A percentile compares a stretch with the other conserved stretches of the same genome.
Conservation (phyloP, 768 basidiomycete genomes). For the Neoboletus magnificus region DNA sequence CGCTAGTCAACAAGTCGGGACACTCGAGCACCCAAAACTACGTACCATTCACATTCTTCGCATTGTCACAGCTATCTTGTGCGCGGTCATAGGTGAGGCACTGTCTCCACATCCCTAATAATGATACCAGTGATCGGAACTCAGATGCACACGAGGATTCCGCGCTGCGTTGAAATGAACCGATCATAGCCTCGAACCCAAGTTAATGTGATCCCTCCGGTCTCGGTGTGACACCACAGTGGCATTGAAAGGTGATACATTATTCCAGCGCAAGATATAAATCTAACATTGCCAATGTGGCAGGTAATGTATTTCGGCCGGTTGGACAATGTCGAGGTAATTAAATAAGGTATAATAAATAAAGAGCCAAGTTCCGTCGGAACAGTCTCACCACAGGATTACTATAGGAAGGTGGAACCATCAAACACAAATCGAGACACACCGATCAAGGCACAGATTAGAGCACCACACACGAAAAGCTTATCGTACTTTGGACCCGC, state of each 20-base stretch:
- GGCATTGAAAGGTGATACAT: background rate
- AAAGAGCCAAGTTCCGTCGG: background rate
- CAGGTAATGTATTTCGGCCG: background rate
- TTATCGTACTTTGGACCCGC: slow-evolving; percentile 3
- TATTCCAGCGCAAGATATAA: background rate
- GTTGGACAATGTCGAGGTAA: background rate
- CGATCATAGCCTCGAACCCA: background rate
- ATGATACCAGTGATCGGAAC: background rate
- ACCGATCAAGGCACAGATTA: slow-evolving; percentile 12
- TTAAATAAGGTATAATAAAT: slow-evolving; percentile 3
- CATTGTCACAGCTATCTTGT: background rate
- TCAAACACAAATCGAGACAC: slow-evolving; percentile 14
- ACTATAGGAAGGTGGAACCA: background rate
- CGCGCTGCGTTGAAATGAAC: background rate
- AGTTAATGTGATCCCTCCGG: background rate
- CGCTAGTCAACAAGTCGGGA: background rate
- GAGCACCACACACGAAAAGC: slow-evolving; percentile 13
- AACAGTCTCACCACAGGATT: background rate
- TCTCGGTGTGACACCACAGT: background rate
- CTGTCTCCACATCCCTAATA: background rate
- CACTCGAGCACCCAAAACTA: background rate
- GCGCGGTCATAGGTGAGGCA: background rate
- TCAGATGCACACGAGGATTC: slow-evolving; percentile 7
- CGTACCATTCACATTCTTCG: background rate
- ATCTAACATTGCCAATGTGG: background rate